Evolutionary conservation across 202 grass and related monocot species (phyloP), one percentile per base, ranked within the genome.

Genomic region (Panicum hallii): DNA sequence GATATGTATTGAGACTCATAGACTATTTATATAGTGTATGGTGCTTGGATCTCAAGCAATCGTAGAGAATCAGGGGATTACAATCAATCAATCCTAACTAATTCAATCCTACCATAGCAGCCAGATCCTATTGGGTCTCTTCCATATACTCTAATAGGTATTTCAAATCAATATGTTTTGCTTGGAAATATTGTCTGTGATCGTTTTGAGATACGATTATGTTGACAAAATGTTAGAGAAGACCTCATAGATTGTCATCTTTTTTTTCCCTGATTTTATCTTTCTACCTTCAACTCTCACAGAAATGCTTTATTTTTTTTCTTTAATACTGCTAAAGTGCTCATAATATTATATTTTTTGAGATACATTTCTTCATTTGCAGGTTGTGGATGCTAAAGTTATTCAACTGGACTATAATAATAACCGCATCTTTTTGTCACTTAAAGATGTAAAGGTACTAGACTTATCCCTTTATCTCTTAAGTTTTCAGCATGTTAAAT

Each of bases 341-440:
- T 48, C 38, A 63, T 54, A 64, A 6, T 72, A 54, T 47, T 63
- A 62, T 30, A 63, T 48, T 72, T 72, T 61, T 34, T 79, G 26
- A 50, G 80, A 23, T 60, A 22, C 8, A 20, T 52, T 76, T 54
- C 67, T 72, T 57, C 11, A 47, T 83, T 87, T 78, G 46, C 91
- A 98, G 96, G 85, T 83, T 76, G 81, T 98, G 61, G 93, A 95
- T 79, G 93, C 93, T 73, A 95, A 93, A 89, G 91, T 99, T 90
- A 91, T 94, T 88, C 88, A 91, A 70, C 87, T 96, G 77, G 93
- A 99, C 75, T 94, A 91, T 78, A 88, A 52, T 84, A 92, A 90
- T 63, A 88, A 79, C 67, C 90, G 88, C 19, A 99, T 99, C 48
- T 92, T 86, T 82, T 89, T 99, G 74, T 99, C 97, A 66, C 88